Percentiles rank a stretch among this genome's conserved stretches.
phyloP scores from a whole-genome alignment of 306 rosid species.

The Quercus suber region DNA sequence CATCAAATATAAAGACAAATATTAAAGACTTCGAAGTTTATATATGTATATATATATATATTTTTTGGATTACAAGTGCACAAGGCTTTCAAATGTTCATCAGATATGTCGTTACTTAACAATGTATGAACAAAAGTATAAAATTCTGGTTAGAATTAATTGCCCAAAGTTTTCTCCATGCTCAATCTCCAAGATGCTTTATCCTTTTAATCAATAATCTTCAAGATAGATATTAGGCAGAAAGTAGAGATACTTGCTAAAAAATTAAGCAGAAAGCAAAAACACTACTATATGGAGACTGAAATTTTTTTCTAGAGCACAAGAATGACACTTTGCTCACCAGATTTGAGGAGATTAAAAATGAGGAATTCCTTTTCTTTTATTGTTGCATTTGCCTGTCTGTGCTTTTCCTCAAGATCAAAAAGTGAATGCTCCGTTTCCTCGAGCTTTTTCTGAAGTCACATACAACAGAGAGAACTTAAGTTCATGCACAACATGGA shows the following conservation, averaged over 20 bases:
- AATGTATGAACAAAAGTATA: neutral
- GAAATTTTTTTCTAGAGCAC: neutral
- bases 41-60: neutral
- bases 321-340: conserved; percentile 38
- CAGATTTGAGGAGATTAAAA: conserved; percentile 86
- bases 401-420: conserved; percentile 92
- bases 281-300: neutral
- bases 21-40: neutral
- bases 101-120: too few relatives aligned
- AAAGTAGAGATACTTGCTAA: neutral
- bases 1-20: conserved; percentile 1
- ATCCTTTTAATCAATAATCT: too few relatives aligned
- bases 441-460: conserved; percentile 73
- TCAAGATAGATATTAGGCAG: neutral
- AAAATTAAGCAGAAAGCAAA: too few relatives aligned
- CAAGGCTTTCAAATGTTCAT: neutral
- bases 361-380: conserved; percentile 94
- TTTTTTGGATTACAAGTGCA: neutral
- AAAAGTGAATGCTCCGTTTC: conserved; percentile 75
- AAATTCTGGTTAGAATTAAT: neutral
- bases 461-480: conserved; percentile 25
- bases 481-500: conserved; percentile 9
- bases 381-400: conserved; percentile 88
- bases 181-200: neutral
- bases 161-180: neutral